phyloP scores from a whole-genome alignment of 108 stramenopile genomes.

The Poteriospumella lacustris region DNA sequence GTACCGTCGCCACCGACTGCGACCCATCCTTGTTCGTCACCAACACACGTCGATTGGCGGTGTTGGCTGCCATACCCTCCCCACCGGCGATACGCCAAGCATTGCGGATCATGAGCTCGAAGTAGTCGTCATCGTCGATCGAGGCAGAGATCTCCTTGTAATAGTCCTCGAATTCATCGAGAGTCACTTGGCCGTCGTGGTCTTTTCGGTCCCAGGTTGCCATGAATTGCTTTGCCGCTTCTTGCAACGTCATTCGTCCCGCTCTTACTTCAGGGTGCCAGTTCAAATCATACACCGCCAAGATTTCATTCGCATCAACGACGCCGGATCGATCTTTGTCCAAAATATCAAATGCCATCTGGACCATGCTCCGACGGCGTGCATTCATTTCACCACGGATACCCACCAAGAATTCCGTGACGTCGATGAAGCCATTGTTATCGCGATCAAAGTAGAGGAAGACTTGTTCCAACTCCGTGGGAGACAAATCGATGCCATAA shows the following conservation, averaged over 20 bases:
- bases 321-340: conserved; percentile 42
- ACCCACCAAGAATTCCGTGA: conserved; percentile 39
- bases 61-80: conserved; percentile 24
- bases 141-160: conserved; percentile 48
- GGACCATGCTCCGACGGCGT: not conserved
- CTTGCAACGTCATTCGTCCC: conserved; percentile 18
- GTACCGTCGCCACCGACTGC: conserved; percentile 9
- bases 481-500: conserved; percentile 31
- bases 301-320: not conserved
- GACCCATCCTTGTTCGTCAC: conserved; percentile 27
- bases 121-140: conserved; percentile 52
- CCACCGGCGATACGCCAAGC: conserved; percentile 32
- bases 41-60: conserved; percentile 33
- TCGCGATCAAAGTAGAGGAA: conserved; percentile 47
- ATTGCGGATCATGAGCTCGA: conserved; percentile 50
- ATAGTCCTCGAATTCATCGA: conserved; percentile 49
- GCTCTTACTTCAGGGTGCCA: conserved; percentile 28
- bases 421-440: conserved; percentile 35
- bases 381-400: conserved; percentile 23
- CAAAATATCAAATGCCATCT: conserved; percentile 35
- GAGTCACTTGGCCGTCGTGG: conserved; percentile 40
- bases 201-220: conserved; percentile 39
- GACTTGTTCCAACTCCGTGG: conserved; percentile 31
- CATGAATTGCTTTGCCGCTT: conserved; percentile 45
- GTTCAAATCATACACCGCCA: conserved; percentile 15